Base-by-base conservation (phyloP, 352 stramenopile genomes). In the Globisporangium splendens region DNA sequence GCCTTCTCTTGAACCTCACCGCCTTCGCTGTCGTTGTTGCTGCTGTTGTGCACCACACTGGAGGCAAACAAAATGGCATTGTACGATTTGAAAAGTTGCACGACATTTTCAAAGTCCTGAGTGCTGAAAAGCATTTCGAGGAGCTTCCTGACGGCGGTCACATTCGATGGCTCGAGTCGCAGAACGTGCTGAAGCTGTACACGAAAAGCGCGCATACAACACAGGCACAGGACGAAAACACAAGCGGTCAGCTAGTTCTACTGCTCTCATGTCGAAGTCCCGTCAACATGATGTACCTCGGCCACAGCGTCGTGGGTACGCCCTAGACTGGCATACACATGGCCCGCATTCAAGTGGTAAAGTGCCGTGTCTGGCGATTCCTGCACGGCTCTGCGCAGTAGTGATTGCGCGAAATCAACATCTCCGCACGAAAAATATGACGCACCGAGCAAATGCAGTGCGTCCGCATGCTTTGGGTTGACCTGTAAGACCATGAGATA, bases 401-500 rank as follows among this genome's bases (percentile, higher is more conserved):
- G 59, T 10, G 54, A 14, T 7, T 66, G 55, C 3, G 70, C 75
- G 1, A 33, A 21, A 1, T 54, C 33, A 13, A 60, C 46, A 1
- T 72, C 15, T 1, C 62, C 62, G 8, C 48, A 61, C n/a, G 71
- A 54, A 48, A 69, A 73, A 22, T 64, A 33, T 20, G 71, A 14
- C 3, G 70, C 65, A 4, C 77, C 82, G 13, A 86, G 56, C 50
- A 91, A 65, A 43, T 91, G 82, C 15, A 74, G 33, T 8, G 66
- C 77, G 38, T 91, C 75, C 0, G 38, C 31, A 20, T 56, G 31
- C n/a, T 33, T 42, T 17, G 31, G 46, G 18, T 55, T 47, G 10
- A 22, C 42, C 13, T 59, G 59, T 12, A 66, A 39, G 2, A 50
- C 54, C 15, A 46, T 48, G 15, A 21, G 38, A 58, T 88, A 90